Base-by-base conservation (phyloP, 1,284 basidiomycete species). In the Trichosporon asahii region DNA sequence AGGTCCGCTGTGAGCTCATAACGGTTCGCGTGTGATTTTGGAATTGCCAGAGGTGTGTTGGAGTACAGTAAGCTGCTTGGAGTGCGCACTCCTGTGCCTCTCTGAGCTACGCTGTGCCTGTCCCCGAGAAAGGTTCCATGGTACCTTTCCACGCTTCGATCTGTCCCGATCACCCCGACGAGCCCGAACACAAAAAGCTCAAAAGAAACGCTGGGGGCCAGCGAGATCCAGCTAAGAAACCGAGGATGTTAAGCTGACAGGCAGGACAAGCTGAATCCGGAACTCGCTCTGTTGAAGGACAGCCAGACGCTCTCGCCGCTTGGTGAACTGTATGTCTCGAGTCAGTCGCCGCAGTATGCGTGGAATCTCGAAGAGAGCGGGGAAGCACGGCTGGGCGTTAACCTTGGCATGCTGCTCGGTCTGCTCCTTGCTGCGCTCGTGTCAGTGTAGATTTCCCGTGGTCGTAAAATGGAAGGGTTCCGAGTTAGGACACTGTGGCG, bases 261-360 rank as follows among this genome's bases (percentile, higher is more conserved):
- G 14, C 57, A 60, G 57, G 57, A 18, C 3, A 7, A 1, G 12
- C 27, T 60, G 27, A 60, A 60, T 9, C 57, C 57, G 15, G 57
- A 60, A n/a, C 57, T 60, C 57, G 57, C 57, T 0, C 57, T 60
- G 14, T 25, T 60, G 15, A 60, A 23, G 11, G 27, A 29, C 7
- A 60, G 57, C 27, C 5, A 18, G 57, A 60, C 27, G 9, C 57
- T 60, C 15, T 31, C 57, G 57, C 66, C n/a, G 3, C 67, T 79
- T 18, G 77, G 78, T 1, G 67, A 75, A 15, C 66, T 75, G 69
- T 79, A 76, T 65, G 55, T 37, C 21, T 65, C 49, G 27, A 55
- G 12, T 33, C 25, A 49, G 27, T 66, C 66, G 15, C 57, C 57
- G 57, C 27, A 23, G 27, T 60, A 60, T n/a, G 23, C 55, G 6